phyloP scores from a whole-genome alignment of 306 rosid species.

The Quercus bicolor region DNA sequence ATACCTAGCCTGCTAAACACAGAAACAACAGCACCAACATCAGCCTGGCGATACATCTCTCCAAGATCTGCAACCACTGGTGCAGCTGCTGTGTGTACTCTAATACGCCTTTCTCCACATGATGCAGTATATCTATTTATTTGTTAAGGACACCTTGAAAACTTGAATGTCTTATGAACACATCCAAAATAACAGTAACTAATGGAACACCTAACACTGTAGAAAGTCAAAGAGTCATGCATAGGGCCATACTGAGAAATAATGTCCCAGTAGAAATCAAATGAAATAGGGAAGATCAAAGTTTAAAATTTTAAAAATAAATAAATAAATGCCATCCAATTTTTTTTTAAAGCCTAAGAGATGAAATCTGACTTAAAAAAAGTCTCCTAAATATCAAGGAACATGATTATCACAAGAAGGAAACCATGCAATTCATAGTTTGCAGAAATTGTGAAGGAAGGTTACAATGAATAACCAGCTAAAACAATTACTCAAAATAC shows the following conservation, averaged over 20 bases:
- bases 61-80: constrained; percentile 91
- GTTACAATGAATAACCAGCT: not conserved
- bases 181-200: constrained; percentile 18
- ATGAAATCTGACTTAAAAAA: not conserved
- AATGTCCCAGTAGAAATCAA: not conserved
- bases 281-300: not conserved
- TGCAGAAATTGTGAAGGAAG: not conserved
- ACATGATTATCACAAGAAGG: not conserved
- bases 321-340: not conserved
- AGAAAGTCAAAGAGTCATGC: not conserved
- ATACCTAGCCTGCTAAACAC: constrained; percentile 86
- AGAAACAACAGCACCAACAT: constrained; percentile 83
- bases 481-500: not conserved
- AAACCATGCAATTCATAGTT: not conserved
- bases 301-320: not conserved
- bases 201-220: not conserved
- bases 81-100: constrained; percentile 92
- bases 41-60: constrained; percentile 92
- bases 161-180: constrained; percentile 13
- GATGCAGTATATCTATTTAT: constrained; percentile 89
- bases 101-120: constrained; percentile 97
- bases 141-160: constrained; percentile 46
- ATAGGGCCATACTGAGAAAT: not conserved
- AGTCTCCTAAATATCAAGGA: not conserved
- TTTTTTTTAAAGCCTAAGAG: too few species aligned